Base-by-base conservation (phyloP, 2,329 filamentous ascomycete genomes). In the Clarireedia homoeocarpa region DNA sequence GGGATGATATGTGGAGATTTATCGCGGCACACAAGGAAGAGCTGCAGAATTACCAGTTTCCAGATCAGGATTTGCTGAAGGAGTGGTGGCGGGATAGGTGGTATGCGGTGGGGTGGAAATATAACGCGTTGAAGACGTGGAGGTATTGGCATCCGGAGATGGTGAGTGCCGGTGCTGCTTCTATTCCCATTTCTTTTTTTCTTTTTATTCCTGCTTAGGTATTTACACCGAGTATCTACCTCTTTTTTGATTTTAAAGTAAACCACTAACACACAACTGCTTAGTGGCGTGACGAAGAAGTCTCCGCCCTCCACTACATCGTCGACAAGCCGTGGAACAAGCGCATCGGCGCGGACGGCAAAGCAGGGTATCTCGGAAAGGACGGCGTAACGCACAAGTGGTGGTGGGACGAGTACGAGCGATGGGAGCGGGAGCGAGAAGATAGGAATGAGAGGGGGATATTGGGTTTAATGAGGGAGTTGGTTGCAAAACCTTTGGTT, bases 261-360 rank as follows among this genome's bases (percentile, higher is more conserved):
- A 24, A 46, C 6, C 5, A 46, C 20, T 46, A 46, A 46, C 12
- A 15, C 24, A 9, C 20, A 26, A 26, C 39, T 12, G 6, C 39
- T 6, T 15, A 46, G 42, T 84, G 81, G 81, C 66, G 71, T 5
- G 80, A 83, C 58, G 75, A 74, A 23, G 64, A 71, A 39, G 77
- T 83, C 55, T 79, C 78, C 69, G 81, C 80, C 59, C 66, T 83
- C 14, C 81, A 84, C 64, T 83, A 79, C 55, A 83, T 84, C 51
- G 67, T 84, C n/a, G 75, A 73, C 36, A 83, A 84, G 70, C 81
- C 81, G 1, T 84, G 81, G 81, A 72, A 76, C 20, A 73, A 78
- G 64, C 57, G 74, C 15, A 68, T 74, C 20, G 70, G 66, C 17
- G 62, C 65, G 1, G 62, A 71, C n/a, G 76, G 76, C 2, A 44